Percentiles rank a stretch among this genome's conserved stretches.
These are phyloP conservation scores for Heterobasidion annosum DNA, from an alignment of 1,284 basidiomycete species.

Conservation along the genomic window DNA sequence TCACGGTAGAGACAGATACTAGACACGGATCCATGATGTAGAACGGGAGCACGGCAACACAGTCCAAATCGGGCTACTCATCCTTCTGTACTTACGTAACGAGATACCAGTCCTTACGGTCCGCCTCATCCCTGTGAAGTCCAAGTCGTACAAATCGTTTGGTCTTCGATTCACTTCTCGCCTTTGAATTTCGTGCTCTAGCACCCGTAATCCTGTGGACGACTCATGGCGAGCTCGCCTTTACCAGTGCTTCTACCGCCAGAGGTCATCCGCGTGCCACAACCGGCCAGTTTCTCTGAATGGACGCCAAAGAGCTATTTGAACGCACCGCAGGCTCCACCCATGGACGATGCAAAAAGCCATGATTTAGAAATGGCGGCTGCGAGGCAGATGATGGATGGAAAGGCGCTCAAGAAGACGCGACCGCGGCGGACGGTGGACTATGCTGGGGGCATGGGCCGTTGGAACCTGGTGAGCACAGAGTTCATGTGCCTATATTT, in stretches of 20 bases:
- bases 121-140: too few relatives aligned
- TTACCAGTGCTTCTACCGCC: slow-evolving; percentile 1
- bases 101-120: too few relatives aligned
- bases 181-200: too few relatives aligned
- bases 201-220: too few relatives aligned
- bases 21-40: too few relatives aligned
- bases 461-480: slow-evolving; percentile 72
- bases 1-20: too few relatives aligned
- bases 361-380: slow-evolving; percentile 74
- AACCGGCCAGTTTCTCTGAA: slow-evolving; percentile 5
- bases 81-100: too few relatives aligned
- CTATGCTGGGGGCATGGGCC: slow-evolving; percentile 81
- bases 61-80: too few relatives aligned
- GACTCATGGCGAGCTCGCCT: neutral
- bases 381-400: slow-evolving; percentile 58
- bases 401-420: slow-evolving; percentile 80
- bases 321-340: slow-evolving; percentile 54
- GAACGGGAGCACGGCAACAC: too few relatives aligned
- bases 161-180: too few relatives aligned
- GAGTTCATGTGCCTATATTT: neutral
- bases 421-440: slow-evolving; percentile 91
- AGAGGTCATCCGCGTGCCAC: neutral
- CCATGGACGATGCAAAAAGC: slow-evolving; percentile 64
- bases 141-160: too few relatives aligned
- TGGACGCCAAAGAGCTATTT: slow-evolving; percentile 39